phyloP scores from a whole-genome alignment of 164 flowering plant genomes.

The Nymphaea colorata region DNA sequence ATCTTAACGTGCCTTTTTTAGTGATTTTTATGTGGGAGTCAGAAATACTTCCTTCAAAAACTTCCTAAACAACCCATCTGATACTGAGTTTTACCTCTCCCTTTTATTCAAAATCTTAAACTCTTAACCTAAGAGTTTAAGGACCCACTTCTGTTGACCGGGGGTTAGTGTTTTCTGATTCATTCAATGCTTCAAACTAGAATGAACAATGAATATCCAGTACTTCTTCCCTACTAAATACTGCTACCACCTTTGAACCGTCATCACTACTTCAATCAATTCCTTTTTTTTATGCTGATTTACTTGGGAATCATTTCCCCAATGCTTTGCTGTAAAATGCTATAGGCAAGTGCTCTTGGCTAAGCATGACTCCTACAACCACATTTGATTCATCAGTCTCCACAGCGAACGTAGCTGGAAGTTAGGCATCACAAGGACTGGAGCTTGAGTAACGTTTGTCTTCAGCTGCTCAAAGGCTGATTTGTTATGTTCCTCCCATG shows the following conservation, averaged over 20 bases:
- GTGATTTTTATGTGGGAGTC: too few species aligned
- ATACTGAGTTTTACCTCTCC: not conserved
- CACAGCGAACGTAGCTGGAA: not conserved
- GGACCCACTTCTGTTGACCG: not conserved
- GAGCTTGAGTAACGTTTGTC: not conserved
- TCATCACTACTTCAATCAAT: not conserved
- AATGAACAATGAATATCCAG: not conserved
- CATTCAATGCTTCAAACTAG: constrained; percentile 2
- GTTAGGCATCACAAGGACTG: not conserved
- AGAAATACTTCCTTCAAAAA: too few species aligned
- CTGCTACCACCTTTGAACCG: constrained; percentile 1
- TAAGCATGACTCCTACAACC: not conserved
- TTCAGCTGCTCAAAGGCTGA: not conserved
- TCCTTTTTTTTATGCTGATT: constrained; percentile 1
- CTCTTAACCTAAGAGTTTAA: not conserved
- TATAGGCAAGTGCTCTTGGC: not conserved
- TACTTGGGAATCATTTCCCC: not conserved
- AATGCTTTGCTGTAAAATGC: constrained; percentile 3
- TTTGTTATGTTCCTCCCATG: not conserved
- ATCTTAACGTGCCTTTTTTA: too few species aligned
- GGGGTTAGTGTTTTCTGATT: not conserved
- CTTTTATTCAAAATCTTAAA: not conserved
- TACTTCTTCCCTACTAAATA: constrained; percentile 1
- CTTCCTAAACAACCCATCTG: not conserved
- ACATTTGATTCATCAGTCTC: constrained; percentile 3